Evolutionary conservation across 192 early-diverging fungal species (phyloP), one percentile per base, ranked within the genome.

Genomic region (Entophlyctis luteolus): DNA sequence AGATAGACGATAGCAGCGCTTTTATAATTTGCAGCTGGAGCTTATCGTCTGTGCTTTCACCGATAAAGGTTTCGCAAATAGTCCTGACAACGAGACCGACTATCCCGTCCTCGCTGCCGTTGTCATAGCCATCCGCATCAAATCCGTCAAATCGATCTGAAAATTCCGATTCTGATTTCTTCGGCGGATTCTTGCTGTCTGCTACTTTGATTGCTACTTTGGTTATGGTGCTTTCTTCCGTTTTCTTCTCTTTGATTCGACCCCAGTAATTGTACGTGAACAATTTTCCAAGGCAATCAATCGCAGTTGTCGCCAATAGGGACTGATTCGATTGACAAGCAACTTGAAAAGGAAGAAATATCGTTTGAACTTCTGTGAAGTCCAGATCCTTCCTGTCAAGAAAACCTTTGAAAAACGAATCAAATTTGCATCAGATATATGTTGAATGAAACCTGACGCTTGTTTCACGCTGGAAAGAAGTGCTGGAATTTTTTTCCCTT

Each of bases 1-100:
- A 91, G 16, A 92, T 85, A 48, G 93, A 89, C 12, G 89, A 91
- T 55, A 91, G 79, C 33, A 96, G 76, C 1, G 94, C 94, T 77
- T 94, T 94, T 54, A 95, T 84, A 8, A 97, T 89, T 68, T 97
- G 94, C 62, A 95, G 62, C 72, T 95, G 92, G 8, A 97, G 87
- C 58, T 86, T 90, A 25, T 94, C 92, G 55, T 89, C 89, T 0
- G 90, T 93, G 34, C 77, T 72, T 59, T 92, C 91, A 55, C 88
- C 88, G 46, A 82, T 50, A 73, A 91, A 90, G 49, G 87, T 84
- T 53, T 90, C 81, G 57, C 90, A 90, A 25, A 94, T 88, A 34
- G 86, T 82, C 53, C 85, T 85, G 12, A 94, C 87, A 14, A 92
- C 86, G 23, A 78, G 74, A 14, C 86, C 86, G 55, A 54, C 55